Evolutionary conservation across 2,329 filamentous ascomycete species (phyloP).

Genomic region (Ophiostoma quercus): DNA sequence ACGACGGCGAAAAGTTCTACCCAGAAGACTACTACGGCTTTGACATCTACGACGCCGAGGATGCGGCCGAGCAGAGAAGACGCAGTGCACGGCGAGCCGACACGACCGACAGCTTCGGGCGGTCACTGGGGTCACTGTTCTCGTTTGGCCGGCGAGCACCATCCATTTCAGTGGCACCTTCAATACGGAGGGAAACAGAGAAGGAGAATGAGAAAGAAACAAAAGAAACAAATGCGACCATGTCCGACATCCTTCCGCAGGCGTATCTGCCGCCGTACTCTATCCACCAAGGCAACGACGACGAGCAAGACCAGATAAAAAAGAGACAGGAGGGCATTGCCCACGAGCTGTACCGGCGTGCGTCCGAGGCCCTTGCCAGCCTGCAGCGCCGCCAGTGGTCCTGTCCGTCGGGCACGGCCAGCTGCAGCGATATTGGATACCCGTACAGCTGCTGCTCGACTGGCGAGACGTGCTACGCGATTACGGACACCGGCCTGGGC

Average conservation of each 20-base stretch:
- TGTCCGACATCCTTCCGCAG: constrained; percentile 9
- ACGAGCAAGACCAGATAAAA: constrained; percentile 27
- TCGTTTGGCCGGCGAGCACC: constrained; percentile 21
- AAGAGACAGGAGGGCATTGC: constrained; percentile 16
- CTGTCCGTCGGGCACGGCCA: constrained; percentile 62
- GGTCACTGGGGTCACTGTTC: constrained; percentile 21
- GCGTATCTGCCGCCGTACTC: constrained; percentile 49
- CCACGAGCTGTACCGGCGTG: constrained; percentile 39
- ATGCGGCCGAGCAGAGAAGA: neutral
- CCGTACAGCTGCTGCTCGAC: constrained; percentile 67
- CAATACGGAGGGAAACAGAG: neutral
- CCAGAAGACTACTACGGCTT: constrained; percentile 58
- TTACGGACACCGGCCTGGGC: constrained; percentile 58
- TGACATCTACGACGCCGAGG: constrained; percentile 19
- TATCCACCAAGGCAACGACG: constrained; percentile 37
- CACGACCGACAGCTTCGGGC: constrained; percentile 17
- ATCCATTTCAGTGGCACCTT: constrained; percentile 1
- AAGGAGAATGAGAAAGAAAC: constrained; percentile 23
- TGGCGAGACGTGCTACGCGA: constrained; percentile 60
- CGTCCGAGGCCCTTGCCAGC: constrained; percentile 43
- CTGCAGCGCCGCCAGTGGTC: constrained; percentile 55
- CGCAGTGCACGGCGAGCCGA: neutral
- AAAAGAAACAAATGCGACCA: constrained; percentile 33
- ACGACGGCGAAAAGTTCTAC: constrained; percentile 69
- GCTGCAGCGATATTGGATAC: constrained; percentile 59